These are phyloP conservation scores for Cutaneotrichosporon dermatis DNA, from an alignment of 1,284 basidiomycete species.

Conservation along the genomic window DNA sequence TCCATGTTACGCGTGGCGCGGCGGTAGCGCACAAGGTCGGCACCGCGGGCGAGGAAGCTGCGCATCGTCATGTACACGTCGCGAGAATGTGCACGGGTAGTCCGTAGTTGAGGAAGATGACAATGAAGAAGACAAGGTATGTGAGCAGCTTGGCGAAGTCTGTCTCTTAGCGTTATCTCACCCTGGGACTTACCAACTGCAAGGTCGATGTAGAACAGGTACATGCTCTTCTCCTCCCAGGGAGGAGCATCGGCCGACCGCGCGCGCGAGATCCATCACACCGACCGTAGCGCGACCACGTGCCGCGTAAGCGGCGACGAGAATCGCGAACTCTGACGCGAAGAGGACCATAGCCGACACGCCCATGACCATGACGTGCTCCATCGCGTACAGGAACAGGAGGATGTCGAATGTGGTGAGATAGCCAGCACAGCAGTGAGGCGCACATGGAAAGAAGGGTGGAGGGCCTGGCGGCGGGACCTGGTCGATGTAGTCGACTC, in stretches of 20 bases:
- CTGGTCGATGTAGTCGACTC: constrained; percentile 99
- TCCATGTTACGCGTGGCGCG: constrained; percentile 97
- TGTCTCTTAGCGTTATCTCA: constrained; percentile 36
- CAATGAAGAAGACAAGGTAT: constrained; percentile 86
- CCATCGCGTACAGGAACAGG: constrained; percentile 36
- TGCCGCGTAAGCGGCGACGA: constrained; percentile 70
- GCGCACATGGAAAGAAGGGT: constrained; percentile 76
- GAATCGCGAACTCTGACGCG: constrained; percentile 89
- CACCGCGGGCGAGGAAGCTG: constrained; percentile 82
- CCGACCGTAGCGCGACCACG: constrained; percentile 82
- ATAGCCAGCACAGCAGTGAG: constrained; percentile 56
- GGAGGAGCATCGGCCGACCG: constrained; percentile 82
- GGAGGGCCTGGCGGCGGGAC: constrained; percentile 79
- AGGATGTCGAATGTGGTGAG: constrained; percentile 37
- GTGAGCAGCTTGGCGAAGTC: constrained; percentile 90
- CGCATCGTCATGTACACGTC: constrained; percentile 93
- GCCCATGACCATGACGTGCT: constrained; percentile 51
- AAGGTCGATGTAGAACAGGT: constrained; percentile 89
- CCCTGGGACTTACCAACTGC: constrained; percentile 62
- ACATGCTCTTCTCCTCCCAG: constrained; percentile 99
- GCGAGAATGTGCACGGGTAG: constrained; percentile 93
- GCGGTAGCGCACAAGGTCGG: constrained; percentile 85
- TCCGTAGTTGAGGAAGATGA: constrained; percentile 92
- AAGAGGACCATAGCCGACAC: constrained; percentile 84
- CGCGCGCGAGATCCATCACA: constrained; percentile 75